phyloP scores from a whole-genome alignment of 176 grass and related monocot genomes.

The Miscanthus lutarioriparius region DNA sequence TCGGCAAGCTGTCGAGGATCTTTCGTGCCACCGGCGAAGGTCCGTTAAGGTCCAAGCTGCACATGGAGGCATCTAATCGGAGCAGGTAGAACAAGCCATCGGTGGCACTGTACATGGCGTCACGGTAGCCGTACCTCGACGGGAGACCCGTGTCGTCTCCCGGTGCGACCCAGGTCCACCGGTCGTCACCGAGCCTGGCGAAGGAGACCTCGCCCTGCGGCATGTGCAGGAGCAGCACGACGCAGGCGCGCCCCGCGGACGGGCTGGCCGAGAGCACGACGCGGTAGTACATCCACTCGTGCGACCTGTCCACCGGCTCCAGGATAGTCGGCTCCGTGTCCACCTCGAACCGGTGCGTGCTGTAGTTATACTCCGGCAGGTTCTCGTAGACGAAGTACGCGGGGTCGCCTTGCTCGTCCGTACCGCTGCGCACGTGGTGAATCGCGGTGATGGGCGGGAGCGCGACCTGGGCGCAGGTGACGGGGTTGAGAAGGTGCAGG shows the following conservation, averaged over 20 bases:
- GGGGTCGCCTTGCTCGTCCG: neutral
- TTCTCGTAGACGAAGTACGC: conserved; percentile 2
- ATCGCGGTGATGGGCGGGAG: conserved; percentile 15
- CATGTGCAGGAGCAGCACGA: neutral
- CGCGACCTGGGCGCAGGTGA: neutral
- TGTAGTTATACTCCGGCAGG: neutral
- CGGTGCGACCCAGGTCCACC: neutral
- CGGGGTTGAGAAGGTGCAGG: conserved; percentile 34
- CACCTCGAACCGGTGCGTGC: neutral
- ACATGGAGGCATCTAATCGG: neutral
- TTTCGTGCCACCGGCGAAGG: neutral
- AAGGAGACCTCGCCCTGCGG: neutral
- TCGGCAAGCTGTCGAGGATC: neutral
- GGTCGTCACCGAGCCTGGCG: conserved; percentile 22
- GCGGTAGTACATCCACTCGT: neutral
- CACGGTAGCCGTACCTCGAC: neutral
- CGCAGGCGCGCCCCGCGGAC: no score
- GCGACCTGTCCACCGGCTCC: fast-evolving
- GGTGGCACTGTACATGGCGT: neutral
- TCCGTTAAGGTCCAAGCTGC: neutral
- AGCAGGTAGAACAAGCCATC: neutral
- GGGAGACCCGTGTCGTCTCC: neutral
- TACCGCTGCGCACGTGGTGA: neutral
- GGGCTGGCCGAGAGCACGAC: neutral
- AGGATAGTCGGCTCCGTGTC: neutral